Conservation (phyloP, 2,329 filamentous ascomycete genomes). For the Hyphodiscus sp. region DNA sequence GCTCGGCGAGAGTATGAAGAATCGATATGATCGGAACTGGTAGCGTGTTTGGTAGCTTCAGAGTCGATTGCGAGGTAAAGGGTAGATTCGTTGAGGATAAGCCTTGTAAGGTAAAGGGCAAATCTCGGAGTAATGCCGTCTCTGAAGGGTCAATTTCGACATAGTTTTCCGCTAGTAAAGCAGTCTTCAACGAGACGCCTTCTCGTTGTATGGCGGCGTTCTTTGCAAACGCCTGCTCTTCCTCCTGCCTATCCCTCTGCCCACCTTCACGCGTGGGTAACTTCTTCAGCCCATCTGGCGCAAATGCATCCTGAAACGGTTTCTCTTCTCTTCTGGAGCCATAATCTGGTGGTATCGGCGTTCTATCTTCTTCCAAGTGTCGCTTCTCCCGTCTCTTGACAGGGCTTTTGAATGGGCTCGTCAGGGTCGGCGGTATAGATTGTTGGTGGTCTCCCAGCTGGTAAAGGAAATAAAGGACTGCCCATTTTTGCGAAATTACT, state of each 20-base stretch:
- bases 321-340: constrained; percentile 34
- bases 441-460: constrained; percentile 62
- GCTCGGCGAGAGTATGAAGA: constrained; percentile 84
- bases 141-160: constrained; percentile 56
- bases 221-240: constrained; percentile 25
- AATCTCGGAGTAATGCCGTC: constrained; percentile 63
- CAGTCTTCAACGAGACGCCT: constrained; percentile 40
- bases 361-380: constrained; percentile 14
- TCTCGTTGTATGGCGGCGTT: constrained; percentile 22
- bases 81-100: constrained; percentile 79
- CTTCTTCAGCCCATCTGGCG: constrained; percentile 41
- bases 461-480: constrained; percentile 85
- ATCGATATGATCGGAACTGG: constrained; percentile 81
- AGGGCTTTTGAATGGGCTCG: constrained; percentile 29
- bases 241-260: constrained; percentile 28
- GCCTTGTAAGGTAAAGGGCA: constrained; percentile 90
- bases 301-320: constrained; percentile 40
- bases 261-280: constrained; percentile 28
- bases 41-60: constrained; percentile 72
- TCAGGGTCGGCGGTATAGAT: constrained; percentile 17
- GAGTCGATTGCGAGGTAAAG: constrained; percentile 61
- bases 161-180: constrained; percentile 50
- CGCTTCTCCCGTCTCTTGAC: constrained; percentile 18
- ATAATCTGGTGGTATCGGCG: constrained; percentile 28
- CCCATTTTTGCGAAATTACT: constrained; percentile 93